Conservation (phyloP, 73 alveolate species). For the Halteria grandinella region DNA sequence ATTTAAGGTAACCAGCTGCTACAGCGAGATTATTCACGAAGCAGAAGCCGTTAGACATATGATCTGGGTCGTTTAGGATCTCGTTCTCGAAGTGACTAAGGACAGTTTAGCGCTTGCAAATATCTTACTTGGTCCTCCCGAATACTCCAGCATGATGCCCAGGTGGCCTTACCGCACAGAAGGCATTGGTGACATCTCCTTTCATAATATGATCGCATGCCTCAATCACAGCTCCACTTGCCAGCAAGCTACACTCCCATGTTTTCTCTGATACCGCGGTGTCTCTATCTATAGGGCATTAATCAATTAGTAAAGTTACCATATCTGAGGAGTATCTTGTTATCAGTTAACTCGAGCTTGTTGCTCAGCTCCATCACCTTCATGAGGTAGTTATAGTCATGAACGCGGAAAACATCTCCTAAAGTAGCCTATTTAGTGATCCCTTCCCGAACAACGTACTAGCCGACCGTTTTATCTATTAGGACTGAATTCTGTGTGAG, state of each 20-base stretch:
- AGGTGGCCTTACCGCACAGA: conserved; percentile 95
- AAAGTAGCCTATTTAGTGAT: conserved; percentile 2
- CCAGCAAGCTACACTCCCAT: conserved; percentile 73
- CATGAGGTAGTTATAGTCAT: conserved; percentile 40
- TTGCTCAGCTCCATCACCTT: conserved; percentile 6
- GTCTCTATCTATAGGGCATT: conserved; percentile 60
- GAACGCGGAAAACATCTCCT: conserved; percentile 37
- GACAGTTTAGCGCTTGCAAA: background rate
- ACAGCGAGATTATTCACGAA: conserved; percentile 92
- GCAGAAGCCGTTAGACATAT: conserved; percentile 93
- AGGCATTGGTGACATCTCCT: conserved; percentile 85
- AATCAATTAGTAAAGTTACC: conserved; percentile 3
- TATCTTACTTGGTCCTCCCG: conserved; percentile 65
- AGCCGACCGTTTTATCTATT: no score
- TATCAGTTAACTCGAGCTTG: background rate
- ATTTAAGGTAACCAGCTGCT: conserved; percentile 90
- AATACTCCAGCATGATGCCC: conserved; percentile 95
- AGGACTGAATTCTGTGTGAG: background rate
- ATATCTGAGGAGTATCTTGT: background rate
- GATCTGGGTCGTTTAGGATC: background rate
- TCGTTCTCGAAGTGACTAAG: conserved; percentile 21
- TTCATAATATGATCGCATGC: conserved; percentile 87
- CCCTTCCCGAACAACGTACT: no score
- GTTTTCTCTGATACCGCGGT: conserved; percentile 57
- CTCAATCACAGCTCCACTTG: conserved; percentile 94